Evolutionary conservation across 1,139 yeast species (phyloP), one percentile per base, ranked within the genome.

Genomic region (Candida pseudoviswanathii): DNA sequence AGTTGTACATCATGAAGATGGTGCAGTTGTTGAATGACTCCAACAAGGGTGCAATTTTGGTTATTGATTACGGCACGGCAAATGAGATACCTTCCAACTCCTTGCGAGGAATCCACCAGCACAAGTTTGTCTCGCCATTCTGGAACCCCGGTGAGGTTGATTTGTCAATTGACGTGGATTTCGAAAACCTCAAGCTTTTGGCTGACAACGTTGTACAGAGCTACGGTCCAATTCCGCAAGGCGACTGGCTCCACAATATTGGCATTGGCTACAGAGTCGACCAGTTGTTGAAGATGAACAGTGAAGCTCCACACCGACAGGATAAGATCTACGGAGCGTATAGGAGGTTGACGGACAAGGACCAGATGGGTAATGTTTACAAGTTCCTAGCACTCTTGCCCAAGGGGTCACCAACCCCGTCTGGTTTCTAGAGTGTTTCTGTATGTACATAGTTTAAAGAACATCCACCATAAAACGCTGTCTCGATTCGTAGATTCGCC

Each of bases 131-230:
- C 1, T 82, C 86, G n/a, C 96, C 96, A 1, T 86, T 88, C 54
- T 73, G 67, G 30, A 73, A 74, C 29, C 96, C 96, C 0, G 96
- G 96, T 3, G 81, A 82, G 42, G 92, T 88, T 3, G 96, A 89
- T 67, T 73, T 89, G 43, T 88, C 96, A 0, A 85, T 87, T 0
- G 96, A 89, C 61, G 96, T 89, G 9, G 96, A 89, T 64, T 89
- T 89, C 59, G 77, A 73, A 42, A 86, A 85, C 9, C 66, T 86
- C 48, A 55, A 64, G 8, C 59, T 54, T 22, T 53, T 54, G 43
- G 30, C 52, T 5, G 34, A 39, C 4, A 41, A 44, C 7, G 37
- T 43, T 8, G 62, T 60, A 25, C 53, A 58, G 22, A 66, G 75
- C 0, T 70, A 64, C 54, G 94, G 91, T 0, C 89, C 94, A 0